phyloP scores from a whole-genome alignment of 139 green algal genomes.

The Pedinophyceae sp. region DNA sequence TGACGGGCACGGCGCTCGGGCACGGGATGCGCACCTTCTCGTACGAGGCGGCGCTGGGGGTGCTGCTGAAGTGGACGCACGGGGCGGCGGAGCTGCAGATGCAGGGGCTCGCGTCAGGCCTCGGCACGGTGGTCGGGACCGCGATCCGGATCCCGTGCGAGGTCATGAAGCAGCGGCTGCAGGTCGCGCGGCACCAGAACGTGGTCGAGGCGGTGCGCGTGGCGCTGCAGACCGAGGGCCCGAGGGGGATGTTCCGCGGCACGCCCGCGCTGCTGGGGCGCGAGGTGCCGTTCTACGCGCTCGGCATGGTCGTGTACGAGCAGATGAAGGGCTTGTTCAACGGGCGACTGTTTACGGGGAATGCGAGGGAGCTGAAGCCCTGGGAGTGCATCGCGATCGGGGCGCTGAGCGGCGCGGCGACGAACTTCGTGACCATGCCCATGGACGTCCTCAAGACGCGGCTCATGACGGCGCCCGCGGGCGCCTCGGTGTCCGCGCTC shows the following conservation, averaged over 20 bases:
- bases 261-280: conserved; percentile 29
- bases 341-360: conserved; percentile 5
- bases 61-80: conserved; percentile 3
- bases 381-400: conserved; percentile 39
- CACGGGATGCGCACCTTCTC: conserved; percentile 36
- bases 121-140: conserved; percentile 42
- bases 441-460: conserved; percentile 58
- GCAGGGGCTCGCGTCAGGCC: conserved; percentile 30
- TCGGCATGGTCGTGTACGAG: conserved; percentile 48
- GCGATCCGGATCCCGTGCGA: conserved; percentile 44
- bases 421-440: conserved; percentile 35
- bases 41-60: conserved; percentile 28
- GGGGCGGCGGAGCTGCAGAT: conserved; percentile 24
- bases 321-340: conserved; percentile 32
- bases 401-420: conserved; percentile 32
- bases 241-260: conserved; percentile 33
- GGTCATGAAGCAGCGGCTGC: conserved; percentile 56
- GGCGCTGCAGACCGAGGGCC: conserved; percentile 19
- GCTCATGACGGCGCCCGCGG: conserved; percentile 35
- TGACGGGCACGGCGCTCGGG: conserved; percentile 19
- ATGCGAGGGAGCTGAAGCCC: conserved; percentile 23
- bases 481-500: conserved; percentile 1
- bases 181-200: conserved; percentile 31
- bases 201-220: conserved; percentile 17
- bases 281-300: conserved; percentile 57